phyloP scores from a whole-genome alignment of 1,139 yeast species.

The Taphrina communis region DNA sequence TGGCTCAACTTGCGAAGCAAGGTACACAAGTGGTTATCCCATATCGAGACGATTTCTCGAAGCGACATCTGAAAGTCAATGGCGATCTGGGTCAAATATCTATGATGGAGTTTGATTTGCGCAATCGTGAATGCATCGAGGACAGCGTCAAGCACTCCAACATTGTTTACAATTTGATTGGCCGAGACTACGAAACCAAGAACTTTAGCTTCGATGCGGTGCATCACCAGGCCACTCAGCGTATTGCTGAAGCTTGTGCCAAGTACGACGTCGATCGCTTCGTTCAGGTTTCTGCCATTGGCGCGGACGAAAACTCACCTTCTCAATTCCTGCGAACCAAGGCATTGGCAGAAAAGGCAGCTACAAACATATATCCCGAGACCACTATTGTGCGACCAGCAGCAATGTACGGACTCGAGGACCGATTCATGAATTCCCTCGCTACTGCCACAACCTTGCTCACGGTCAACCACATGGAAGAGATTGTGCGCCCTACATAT shows the following conservation, averaged over 20 bases:
- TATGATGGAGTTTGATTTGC: slow-evolving; percentile 73
- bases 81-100: slow-evolving; percentile 85
- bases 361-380: slow-evolving; percentile 70
- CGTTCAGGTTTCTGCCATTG: slow-evolving; percentile 79
- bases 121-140: slow-evolving; percentile 77
- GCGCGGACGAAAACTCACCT: slow-evolving; percentile 71
- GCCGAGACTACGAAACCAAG: slow-evolving; percentile 77
- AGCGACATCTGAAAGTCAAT: slow-evolving; percentile 77
- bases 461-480: slow-evolving; percentile 69
- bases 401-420: slow-evolving; percentile 79
- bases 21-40: slow-evolving; percentile 82
- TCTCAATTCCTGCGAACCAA: slow-evolving; percentile 77
- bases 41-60: slow-evolving; percentile 77
- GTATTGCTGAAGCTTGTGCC: slow-evolving; percentile 75
- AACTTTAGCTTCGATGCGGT: slow-evolving; percentile 78
- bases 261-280: slow-evolving; percentile 77
- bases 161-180: slow-evolving; percentile 79
- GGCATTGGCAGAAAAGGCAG: slow-evolving; percentile 76
- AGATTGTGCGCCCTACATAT: slow-evolving; percentile 73
- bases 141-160: slow-evolving; percentile 82
- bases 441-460: slow-evolving; percentile 61
- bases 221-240: slow-evolving; percentile 75
- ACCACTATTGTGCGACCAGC: slow-evolving; percentile 87
- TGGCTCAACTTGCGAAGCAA: slow-evolving; percentile 65
- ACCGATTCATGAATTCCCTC: slow-evolving; percentile 70